Base-by-base conservation (phyloP, 805 yeast species). In the Crinitomyces ghanaensis region DNA sequence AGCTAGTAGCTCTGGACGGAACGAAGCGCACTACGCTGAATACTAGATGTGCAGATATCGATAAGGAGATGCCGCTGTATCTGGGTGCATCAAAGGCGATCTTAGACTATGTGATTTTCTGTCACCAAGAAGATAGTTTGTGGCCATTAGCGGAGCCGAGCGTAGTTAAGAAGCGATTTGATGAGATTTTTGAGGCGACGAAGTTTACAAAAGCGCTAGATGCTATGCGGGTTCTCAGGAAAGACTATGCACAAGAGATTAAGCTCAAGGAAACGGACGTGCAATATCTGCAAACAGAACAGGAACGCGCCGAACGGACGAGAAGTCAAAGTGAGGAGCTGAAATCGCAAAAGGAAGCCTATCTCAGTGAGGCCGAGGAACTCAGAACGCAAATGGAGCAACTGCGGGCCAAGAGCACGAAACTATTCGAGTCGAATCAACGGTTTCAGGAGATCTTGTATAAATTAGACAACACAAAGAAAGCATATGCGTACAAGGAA, bases 141-240 rank as follows among this genome's bases (percentile, higher is more conserved):
- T 91, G 99, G 99, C 99, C 99, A 1, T 63, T 91, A 30, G 45
- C 56, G 2, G 99, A 91, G 55, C 93, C 98, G 1, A 67, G 93
- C 2, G 69, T 69, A 8, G 66, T 91, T 51, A 93, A 91, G 57
- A 86, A 86, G 57, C 70, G 88, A 34, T 93, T 91, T 48, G 98
- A 91, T 54, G 98, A 91, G 55, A 88, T 91, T 6, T 91, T 91
- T 49, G 96, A 91, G 56, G 95, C 96, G 0, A 72, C 84, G 44
- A 85, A 83, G 53, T 93, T 81, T 49, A 84, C 95, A 1, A 88
- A 83, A 50, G 94, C 91, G 0, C 61, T 91, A 23, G 95, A 86
- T 38, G 72, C 71, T 34, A 63, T 91, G 48, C 86, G 85, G 50
- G 54, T 53, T 1, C 70, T 85, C 26, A 72, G 80, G 34, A 88